Conservation (phyloP, 2,329 filamentous ascomycete species). For the Pseudopyricularia javanii region DNA sequence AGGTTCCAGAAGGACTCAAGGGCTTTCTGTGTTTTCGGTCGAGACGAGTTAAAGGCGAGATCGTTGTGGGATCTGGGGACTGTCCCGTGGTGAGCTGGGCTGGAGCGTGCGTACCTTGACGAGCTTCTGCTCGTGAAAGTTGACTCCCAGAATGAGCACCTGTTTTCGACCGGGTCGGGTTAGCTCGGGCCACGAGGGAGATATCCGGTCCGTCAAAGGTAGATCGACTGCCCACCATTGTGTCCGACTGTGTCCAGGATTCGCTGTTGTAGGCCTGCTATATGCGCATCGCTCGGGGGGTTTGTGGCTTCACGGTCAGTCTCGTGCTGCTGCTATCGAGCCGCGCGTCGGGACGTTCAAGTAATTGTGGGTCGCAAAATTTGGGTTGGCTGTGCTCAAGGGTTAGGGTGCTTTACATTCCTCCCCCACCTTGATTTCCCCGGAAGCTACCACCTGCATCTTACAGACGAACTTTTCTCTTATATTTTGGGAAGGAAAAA, state of each 20-base stretch:
- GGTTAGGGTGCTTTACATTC: not conserved
- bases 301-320: not conserved
- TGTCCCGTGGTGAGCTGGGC: no score
- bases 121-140: slow-evolving; percentile 72
- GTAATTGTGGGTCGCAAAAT: not conserved
- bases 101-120: slow-evolving; percentile 76
- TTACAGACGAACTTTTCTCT: not conserved
- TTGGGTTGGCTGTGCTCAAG: not conserved
- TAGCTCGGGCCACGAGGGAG: not conserved
- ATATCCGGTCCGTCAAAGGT: not conserved
- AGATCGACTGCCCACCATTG: not conserved
- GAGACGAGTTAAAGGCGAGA: no score
- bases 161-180: slow-evolving; percentile 18
- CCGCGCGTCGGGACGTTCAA: not conserved
- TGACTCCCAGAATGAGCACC: slow-evolving; percentile 79
- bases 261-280: not conserved
- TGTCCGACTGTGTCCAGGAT: not conserved
- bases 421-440: not conserved
- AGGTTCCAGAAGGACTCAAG: slow-evolving; percentile 82
- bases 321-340: not conserved
- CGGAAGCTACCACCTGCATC: not conserved
- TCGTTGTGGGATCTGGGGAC: no score
- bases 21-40: slow-evolving; percentile 46
- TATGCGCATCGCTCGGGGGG: not conserved
- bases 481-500: not conserved